Conservation (phyloP, 2,329 filamentous ascomycete species). For the Penicillium sp. region DNA sequence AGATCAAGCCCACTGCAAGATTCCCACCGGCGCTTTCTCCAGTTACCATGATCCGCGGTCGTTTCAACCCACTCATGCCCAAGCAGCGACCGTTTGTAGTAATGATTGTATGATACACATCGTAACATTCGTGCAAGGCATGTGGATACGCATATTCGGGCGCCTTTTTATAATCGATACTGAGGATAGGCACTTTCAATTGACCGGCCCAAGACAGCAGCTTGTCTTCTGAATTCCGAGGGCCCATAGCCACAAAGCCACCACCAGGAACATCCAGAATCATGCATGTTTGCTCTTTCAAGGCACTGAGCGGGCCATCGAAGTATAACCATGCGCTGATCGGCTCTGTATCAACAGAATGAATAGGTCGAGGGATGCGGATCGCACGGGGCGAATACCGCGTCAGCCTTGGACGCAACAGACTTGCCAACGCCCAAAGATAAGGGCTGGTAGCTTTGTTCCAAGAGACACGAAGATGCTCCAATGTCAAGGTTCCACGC, state of each 20-base stretch:
- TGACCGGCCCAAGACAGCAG: constrained; percentile 86
- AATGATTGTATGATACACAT: constrained; percentile 71
- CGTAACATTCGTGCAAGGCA: constrained; percentile 79
- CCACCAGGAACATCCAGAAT: constrained; percentile 89
- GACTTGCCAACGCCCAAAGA: constrained; percentile 61
- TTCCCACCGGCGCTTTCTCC: constrained; percentile 82
- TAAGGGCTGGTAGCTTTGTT: constrained; percentile 91
- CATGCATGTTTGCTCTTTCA: constrained; percentile 69
- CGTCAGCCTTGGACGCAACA: constrained; percentile 73
- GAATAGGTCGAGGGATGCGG: constrained; percentile 71
- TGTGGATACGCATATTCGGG: constrained; percentile 81
- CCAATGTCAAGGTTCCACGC: constrained; percentile 75
- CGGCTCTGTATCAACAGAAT: constrained; percentile 76
- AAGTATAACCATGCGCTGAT: constrained; percentile 90
- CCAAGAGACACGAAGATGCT: constrained; percentile 89
- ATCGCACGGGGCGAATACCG: constrained; percentile 75
- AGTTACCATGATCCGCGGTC: constrained; percentile 64
- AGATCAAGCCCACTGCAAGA: constrained; percentile 68
- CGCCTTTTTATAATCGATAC: constrained; percentile 83
- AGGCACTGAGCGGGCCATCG: constrained; percentile 72
- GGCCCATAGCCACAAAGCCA: constrained; percentile 94
- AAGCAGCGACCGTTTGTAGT: constrained; percentile 67
- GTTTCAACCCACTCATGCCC: constrained; percentile 61
- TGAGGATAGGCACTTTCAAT: constrained; percentile 80
- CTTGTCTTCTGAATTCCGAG: constrained; percentile 90